These are phyloP conservation scores for Naganishia kalamii DNA, from an alignment of 768 basidiomycete species.

Conservation along the genomic window DNA sequence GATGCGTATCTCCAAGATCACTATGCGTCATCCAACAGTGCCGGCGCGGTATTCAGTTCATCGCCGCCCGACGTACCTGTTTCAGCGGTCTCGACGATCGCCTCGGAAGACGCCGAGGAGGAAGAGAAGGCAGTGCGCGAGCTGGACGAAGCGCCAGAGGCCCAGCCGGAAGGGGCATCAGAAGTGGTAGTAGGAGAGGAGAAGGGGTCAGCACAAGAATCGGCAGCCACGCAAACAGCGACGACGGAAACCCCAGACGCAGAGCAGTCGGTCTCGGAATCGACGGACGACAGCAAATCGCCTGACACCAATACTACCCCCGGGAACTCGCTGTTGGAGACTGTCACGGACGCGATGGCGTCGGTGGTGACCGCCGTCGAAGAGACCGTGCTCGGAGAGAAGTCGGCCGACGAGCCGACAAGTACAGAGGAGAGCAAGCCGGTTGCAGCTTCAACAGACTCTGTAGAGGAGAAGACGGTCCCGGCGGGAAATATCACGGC, in stretches of 20 bases:
- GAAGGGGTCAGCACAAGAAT: background rate
- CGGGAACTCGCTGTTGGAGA: background rate
- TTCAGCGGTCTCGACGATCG: background rate
- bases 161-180: background rate
- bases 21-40: slow-evolving; percentile 62
- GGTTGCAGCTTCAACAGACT: too few species aligned
- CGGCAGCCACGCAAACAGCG: too few species aligned
- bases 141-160: background rate
- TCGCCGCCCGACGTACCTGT: slow-evolving; percentile 26
- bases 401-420: background rate
- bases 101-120: slow-evolving; percentile 12
- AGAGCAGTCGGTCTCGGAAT: background rate
- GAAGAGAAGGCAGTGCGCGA: background rate
- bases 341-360: background rate
- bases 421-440: too few species aligned
- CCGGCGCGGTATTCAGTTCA: slow-evolving; percentile 57
- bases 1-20: slow-evolving; percentile 70
- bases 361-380: background rate
- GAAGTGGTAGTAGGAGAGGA: background rate
- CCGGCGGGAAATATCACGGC: background rate
- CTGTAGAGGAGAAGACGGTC: too few species aligned
- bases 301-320: background rate
- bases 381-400: background rate
- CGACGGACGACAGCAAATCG: background rate
- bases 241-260: too few species aligned